phyloP scores from a whole-genome alignment of 2,329 filamentous ascomycete genomes.

The Fusarium pininemorale region DNA sequence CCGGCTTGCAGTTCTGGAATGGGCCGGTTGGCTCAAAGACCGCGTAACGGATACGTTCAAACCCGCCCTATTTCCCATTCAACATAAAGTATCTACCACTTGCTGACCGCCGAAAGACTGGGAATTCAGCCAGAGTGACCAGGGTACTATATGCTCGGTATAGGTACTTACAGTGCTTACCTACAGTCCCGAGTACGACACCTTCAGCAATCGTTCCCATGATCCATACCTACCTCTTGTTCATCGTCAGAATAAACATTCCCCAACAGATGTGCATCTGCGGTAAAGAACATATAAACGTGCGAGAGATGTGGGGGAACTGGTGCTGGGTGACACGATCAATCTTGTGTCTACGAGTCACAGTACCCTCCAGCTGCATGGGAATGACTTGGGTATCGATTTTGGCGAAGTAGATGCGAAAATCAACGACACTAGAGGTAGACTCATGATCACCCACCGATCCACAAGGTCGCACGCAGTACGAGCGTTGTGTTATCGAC shows the following conservation, averaged over 20 bases:
- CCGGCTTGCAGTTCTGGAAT: background rate
- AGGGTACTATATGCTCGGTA: background rate
- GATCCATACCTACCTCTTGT: background rate
- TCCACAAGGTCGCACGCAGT: constrained; percentile 13
- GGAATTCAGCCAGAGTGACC: background rate
- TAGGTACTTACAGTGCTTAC: background rate
- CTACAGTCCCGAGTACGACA: constrained; percentile 12
- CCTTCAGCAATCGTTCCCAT: background rate
- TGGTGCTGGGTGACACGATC: constrained; percentile 16
- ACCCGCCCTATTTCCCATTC: background rate
- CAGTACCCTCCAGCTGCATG: background rate
- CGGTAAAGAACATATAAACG: background rate
- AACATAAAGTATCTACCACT: background rate
- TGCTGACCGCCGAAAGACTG: background rate
- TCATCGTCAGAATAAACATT: background rate
- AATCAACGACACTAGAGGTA: background rate
- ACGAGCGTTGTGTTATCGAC: constrained; percentile 18
- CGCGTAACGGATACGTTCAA: background rate
- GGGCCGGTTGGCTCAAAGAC: background rate
- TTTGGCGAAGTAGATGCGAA: background rate
- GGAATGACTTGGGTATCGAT: background rate
- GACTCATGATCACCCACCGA: constrained; percentile 3
- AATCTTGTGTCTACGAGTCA: constrained; percentile 16
- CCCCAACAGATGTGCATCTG: background rate
- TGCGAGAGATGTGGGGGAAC: background rate